Percentiles rank a stretch among this genome's conserved stretches.
These are phyloP conservation scores for Aspergillus viridinutans DNA, from an alignment of 2,329 filamentous ascomycete genomes.

Conservation along the genomic window DNA sequence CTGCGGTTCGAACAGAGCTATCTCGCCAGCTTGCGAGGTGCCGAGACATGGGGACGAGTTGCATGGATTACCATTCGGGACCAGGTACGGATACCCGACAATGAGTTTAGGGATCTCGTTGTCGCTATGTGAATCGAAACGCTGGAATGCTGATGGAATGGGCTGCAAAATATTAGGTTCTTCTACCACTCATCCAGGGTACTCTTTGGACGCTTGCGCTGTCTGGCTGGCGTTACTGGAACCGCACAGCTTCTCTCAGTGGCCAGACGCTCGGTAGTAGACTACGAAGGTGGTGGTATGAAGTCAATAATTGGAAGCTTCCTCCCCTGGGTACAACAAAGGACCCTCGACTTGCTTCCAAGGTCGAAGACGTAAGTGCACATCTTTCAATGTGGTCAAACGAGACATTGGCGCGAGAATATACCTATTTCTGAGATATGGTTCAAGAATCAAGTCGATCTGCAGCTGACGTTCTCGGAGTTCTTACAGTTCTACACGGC, in stretches of 20 bases:
- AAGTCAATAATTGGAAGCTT: conserved; percentile 83
- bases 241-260: conserved; percentile 69
- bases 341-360: conserved; percentile 31
- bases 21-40: conserved; percentile 76
- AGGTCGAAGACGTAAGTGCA: conserved; percentile 42
- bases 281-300: conserved; percentile 89
- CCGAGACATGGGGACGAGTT: conserved; percentile 74
- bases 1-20: conserved; percentile 98
- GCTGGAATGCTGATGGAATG: not conserved
- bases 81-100: conserved; percentile 56
- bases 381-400: not conserved
- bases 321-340: conserved; percentile 42
- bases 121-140: not conserved
- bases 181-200: conserved; percentile 85
- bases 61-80: conserved; percentile 81
- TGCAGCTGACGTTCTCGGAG: conserved; percentile 28
- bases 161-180: conserved; percentile 52
- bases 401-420: not conserved
- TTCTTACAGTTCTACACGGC: conserved; percentile 35
- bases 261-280: conserved; percentile 73
- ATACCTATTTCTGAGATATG: not conserved
- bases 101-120: not conserved
- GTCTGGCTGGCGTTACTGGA: conserved; percentile 87
- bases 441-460: not conserved
- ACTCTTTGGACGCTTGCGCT: conserved; percentile 82